A percentile compares a stretch with the other conserved stretches of the same genome.
phyloP scores from a whole-genome alignment of 768 basidiomycete genomes.

The Crassisporium funariophilum region DNA sequence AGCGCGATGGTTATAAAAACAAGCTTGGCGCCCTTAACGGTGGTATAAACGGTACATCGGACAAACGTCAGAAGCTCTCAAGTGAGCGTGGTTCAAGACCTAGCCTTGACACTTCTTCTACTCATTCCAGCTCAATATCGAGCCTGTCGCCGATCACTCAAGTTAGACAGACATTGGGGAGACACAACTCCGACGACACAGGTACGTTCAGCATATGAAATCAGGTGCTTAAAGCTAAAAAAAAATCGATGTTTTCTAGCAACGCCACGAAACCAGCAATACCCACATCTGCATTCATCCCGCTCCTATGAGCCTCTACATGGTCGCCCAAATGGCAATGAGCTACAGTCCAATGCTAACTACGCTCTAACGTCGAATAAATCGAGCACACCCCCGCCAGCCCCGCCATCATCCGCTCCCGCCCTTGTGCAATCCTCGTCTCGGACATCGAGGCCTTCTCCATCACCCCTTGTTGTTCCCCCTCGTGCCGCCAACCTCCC shows the following conservation, averaged over 20 bases:
- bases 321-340: slow-evolving; percentile 24
- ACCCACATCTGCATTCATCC: slow-evolving; percentile 36
- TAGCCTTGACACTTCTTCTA: slow-evolving; percentile 29
- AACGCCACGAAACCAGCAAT: slow-evolving; percentile 29
- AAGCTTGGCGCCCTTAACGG: slow-evolving; percentile 38
- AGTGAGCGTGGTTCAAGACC: slow-evolving; percentile 29
- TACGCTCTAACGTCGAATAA: slow-evolving; percentile 9
- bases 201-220: too few species aligned
- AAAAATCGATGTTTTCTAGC: slow-evolving; percentile 29
- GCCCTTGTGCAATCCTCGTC: slow-evolving; percentile 23
- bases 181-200: slow-evolving; percentile 43
- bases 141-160: slow-evolving; percentile 12
- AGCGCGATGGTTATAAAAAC: slow-evolving; percentile 71
- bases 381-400: slow-evolving; percentile 21
- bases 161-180: slow-evolving; percentile 25
- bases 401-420: slow-evolving; percentile 23
- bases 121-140: slow-evolving; percentile 15
- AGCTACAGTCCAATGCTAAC: slow-evolving; percentile 23
- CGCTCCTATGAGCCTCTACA: slow-evolving; percentile 44
- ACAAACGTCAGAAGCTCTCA: slow-evolving; percentile 30
- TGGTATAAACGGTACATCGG: slow-evolving; percentile 20
- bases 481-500: slow-evolving; percentile 38
- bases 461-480: slow-evolving; percentile 42
- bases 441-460: slow-evolving; percentile 33
- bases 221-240: too few species aligned